Evolutionary conservation across 495 filamentous ascomycete species (phyloP), one percentile per base, ranked within the genome.

Genomic region (Aspergillus cristatus): DNA sequence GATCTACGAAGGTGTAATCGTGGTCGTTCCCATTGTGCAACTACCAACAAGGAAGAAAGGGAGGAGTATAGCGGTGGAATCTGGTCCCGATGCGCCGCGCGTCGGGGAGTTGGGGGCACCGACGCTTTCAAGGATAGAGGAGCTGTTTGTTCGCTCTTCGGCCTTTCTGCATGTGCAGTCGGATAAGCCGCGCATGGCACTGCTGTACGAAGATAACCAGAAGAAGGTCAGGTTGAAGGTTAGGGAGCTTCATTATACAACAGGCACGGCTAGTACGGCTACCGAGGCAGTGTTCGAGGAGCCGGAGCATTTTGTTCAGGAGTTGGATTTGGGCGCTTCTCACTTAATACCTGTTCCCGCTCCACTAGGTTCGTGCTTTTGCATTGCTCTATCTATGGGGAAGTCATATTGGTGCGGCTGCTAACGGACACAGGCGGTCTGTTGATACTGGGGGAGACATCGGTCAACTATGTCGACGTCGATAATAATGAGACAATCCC

Each of bases 1-100:
- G 45, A 63, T 94, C 4, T 95, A 86, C 62, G 86, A 96, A 57
- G 91, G 91, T 2, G 74, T 94, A 16, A 67, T 97, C 22, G 86
- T 81, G 7, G 72, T 86, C 1, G 57, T 88, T 33, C 81, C 81
- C 3, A 73, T 94, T 17, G 54, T 82, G 2, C 76, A 77, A 39
- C 71, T 78, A 38, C 63, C 72, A 0, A 66, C 71, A 35, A 81
- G 79, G 55, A 80, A 77, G 30, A 45, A 51, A 30, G 47, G 57
- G 3, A 44, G 57, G 15, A 41, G 36, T 6, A 48, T 52, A 6
- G 51, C 55, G 8, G 39, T 45, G 6, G 51, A 46, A 4, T 28
- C 42, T n/a, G 50, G 54, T 13, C 43, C 47, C 8, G 60, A 65
- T 45, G 42, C 46, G 20, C 62, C 65, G 13, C 63, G 66, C 29